phyloP scores from a whole-genome alignment of 352 stramenopile genomes.

The Achlya hypogyna region DNA sequence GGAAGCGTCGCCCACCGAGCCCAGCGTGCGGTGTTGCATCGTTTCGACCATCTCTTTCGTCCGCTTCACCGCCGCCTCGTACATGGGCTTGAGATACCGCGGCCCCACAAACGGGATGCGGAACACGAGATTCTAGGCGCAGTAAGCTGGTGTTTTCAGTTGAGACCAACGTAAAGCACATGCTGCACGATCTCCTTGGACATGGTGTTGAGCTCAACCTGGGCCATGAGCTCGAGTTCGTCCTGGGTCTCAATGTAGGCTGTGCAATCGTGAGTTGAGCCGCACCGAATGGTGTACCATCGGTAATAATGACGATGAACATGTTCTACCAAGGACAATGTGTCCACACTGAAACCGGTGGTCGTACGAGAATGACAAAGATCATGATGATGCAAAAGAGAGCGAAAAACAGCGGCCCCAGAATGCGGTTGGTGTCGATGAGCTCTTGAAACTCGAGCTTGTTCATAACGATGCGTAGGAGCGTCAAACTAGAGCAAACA shows the following conservation, averaged over 20 bases:
- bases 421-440: slow-evolving; percentile 17
- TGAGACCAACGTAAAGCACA: slow-evolving; percentile 2
- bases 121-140: slow-evolving; percentile 2
- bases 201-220: slow-evolving; percentile 15
- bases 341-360: not conserved
- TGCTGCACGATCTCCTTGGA: slow-evolving; percentile 9
- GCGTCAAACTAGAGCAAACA: slow-evolving; percentile 9
- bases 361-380: slow-evolving; percentile 18
- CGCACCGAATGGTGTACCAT: not conserved
- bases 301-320: slow-evolving; percentile 20
- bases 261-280: not conserved
- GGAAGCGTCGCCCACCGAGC: not conserved
- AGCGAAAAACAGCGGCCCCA: slow-evolving; percentile 16
- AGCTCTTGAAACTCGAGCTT: slow-evolving; percentile 19
- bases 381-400: slow-evolving; percentile 11
- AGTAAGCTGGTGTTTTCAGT: no score
- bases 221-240: slow-evolving; percentile 7
- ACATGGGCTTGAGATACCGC: not conserved
- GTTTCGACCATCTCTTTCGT: not conserved
- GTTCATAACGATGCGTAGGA: slow-evolving; percentile 15
- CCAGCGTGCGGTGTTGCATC: not conserved
- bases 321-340: slow-evolving; percentile 9
- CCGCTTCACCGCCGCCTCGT: not conserved
- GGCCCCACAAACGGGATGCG: not conserved
- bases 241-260: slow-evolving; percentile 13